Conservation (phyloP, 2,329 filamentous ascomycete species). For the Dothistroma septosporum region DNA sequence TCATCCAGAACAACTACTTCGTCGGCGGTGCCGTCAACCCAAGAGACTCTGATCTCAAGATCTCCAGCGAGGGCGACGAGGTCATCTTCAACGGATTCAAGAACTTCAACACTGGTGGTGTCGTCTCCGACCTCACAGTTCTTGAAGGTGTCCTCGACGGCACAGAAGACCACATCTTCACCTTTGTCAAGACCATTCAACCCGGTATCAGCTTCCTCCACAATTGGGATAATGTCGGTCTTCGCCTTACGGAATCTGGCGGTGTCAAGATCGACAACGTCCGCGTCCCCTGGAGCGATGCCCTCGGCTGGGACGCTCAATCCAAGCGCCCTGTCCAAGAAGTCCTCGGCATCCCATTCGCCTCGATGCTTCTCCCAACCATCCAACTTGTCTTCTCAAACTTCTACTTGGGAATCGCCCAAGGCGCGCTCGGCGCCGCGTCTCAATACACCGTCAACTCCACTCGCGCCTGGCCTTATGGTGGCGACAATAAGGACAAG, state of each 20-base stretch:
- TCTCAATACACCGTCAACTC: conserved; percentile 53
- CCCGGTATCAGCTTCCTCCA: conserved; percentile 55
- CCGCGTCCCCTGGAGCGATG: conserved; percentile 56
- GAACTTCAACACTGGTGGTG: conserved; percentile 64
- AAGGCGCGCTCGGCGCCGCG: conserved; percentile 55
- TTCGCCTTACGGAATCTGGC: conserved; percentile 61
- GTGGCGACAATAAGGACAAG: conserved; percentile 58
- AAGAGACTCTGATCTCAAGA: conserved; percentile 58
- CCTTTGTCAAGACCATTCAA: conserved; percentile 56
- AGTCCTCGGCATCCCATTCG: conserved; percentile 52
- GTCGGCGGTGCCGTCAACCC: conserved; percentile 63
- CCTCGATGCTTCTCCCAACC: conserved; percentile 56
- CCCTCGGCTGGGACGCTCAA: conserved; percentile 55
- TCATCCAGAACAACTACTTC: conserved; percentile 62
- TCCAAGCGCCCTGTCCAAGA: conserved; percentile 50
- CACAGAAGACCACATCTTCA: conserved; percentile 60
- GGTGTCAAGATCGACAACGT: conserved; percentile 59
- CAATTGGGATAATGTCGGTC: conserved; percentile 62
- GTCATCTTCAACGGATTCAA: conserved; percentile 61
- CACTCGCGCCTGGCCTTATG: conserved; percentile 62
- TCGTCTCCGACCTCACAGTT: conserved; percentile 62
- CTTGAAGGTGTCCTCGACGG: conserved; percentile 59
- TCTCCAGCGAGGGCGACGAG: conserved; percentile 52
- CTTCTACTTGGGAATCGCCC: conserved; percentile 61
- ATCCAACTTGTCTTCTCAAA: conserved; percentile 65